phyloP scores from a whole-genome alignment of 1,139 yeast species.

The Saccharomyces hybrid region DNA sequence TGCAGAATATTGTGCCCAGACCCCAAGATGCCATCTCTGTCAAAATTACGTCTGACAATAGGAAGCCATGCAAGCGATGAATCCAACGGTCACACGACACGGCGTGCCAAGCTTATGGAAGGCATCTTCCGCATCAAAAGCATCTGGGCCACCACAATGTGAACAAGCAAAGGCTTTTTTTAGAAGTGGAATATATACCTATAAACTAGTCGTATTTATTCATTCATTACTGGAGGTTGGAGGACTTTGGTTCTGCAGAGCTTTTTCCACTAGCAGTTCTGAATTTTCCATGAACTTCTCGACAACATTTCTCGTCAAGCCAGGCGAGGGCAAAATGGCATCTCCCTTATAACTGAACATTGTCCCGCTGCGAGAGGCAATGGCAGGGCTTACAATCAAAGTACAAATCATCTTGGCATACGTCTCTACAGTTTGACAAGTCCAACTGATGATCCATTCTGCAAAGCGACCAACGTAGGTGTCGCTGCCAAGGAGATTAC shows the following conservation, averaged over 20 bases:
- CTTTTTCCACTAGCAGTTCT: constrained; percentile 11
- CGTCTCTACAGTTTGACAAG: constrained; percentile 30
- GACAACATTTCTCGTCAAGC: constrained; percentile 28
- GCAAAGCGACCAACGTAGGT: constrained; percentile 20
- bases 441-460: constrained; percentile 30
- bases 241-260: constrained; percentile 1
- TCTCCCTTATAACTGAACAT: constrained; percentile 29
- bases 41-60: background rate
- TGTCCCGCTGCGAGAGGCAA: constrained; percentile 29
- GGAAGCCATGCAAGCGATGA: background rate
- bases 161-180: background rate
- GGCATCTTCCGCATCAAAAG: background rate
- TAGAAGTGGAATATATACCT: background rate
- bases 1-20: background rate
- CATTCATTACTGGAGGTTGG: background rate
- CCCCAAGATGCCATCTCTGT: background rate
- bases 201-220: background rate
- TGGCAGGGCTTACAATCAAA: constrained; percentile 27
- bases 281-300: constrained; percentile 21
- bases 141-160: background rate
- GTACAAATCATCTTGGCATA: constrained; percentile 32
- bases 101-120: background rate
- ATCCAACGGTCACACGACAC: background rate
- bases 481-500: constrained; percentile 29
- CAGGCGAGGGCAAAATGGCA: constrained; percentile 25